Evolutionary conservation across 306 rosid genomes (phyloP), one percentile per base, ranked within the genome.

Genomic region (Medicago lupulina): DNA sequence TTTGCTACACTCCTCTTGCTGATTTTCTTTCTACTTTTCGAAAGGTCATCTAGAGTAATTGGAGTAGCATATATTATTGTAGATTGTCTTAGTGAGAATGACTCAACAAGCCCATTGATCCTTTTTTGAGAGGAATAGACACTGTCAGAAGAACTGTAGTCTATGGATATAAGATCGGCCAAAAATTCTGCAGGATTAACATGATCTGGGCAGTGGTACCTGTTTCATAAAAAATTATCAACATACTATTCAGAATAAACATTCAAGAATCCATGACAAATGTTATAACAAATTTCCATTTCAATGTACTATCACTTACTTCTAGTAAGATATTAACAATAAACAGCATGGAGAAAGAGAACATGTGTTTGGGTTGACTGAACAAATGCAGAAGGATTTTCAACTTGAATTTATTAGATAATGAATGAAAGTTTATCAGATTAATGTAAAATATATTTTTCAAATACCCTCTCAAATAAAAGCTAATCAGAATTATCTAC

Each of bases 131-230:
- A 92, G 63, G 93, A 89, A 77, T 80, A 85, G 69, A 90, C 98
- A 84, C 90, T 89, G 39, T 89, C 96, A 41, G 96, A 83, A 85
- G 96, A 91, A 81, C 96, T 90, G 72, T 92, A 94, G 86, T 94
- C 98, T 18, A 88, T 55, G 63, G 98, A 94, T 87, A 94, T 89
- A 67, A 94, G 98, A 90, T 94, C 98, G 7, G 96, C 98, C 69
- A 94, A 84, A 86, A 88, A 94, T 79, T 94, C 98, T 46, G 97
- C 98, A 7, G 98, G 97, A 74, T 88, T 94, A 75, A 78, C 94
- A 79, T 94, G 95, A 57, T 83, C 93, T 8, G 98, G 96, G 83
- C 97, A 94, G 70, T 39, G 55, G 83, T 90, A 85, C 91, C 98
- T 94, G 89, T 86, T 84, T 59, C 50, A 82, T 75, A 64, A 77